phyloP scores from a whole-genome alignment of 768 basidiomycete genomes.

The Serendipita vermifera region DNA sequence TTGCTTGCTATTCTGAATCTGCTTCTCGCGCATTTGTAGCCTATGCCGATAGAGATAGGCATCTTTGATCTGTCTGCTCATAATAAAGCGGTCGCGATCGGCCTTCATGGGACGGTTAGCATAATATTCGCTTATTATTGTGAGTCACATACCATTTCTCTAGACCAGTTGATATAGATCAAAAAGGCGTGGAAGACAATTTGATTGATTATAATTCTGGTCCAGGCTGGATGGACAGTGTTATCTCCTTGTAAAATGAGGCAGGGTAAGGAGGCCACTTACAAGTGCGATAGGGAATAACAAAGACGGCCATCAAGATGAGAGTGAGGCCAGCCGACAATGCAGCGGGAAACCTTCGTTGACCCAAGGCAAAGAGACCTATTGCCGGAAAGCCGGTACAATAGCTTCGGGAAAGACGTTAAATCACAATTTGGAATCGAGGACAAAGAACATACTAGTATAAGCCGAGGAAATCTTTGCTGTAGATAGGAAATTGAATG shows the following conservation, averaged over 20 bases:
- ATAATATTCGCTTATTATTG: not conserved
- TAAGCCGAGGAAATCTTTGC: constrained; percentile 21
- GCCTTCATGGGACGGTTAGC: not conserved
- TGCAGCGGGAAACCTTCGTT: constrained; percentile 18
- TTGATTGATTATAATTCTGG: constrained; percentile 6
- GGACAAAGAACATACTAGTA: not conserved
- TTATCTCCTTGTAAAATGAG: constrained; percentile 15
- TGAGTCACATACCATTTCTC: constrained; percentile 10
- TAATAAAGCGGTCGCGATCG: constrained; percentile 6
- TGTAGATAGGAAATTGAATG: not conserved
- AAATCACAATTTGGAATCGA: not conserved
- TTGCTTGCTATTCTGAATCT: constrained; percentile 19
- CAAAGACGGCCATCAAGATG: constrained; percentile 18
- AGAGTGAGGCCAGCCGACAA: constrained; percentile 16
- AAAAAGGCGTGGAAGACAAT: constrained; percentile 9
- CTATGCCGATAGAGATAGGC: constrained; percentile 1
- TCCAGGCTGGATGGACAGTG: constrained; percentile 15
- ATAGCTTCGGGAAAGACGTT: constrained; percentile 14
- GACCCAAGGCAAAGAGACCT: constrained; percentile 20
- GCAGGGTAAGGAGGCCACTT: constrained; percentile 17
- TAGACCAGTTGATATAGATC: constrained; percentile 13
- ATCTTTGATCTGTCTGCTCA: constrained; percentile 6
- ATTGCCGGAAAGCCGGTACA: constrained; percentile 19
- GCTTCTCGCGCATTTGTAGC: constrained; percentile 7
- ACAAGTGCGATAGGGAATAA: constrained; percentile 15